phyloP scores from a whole-genome alignment of 2,329 filamentous ascomycete genomes.

The Tolypocladium tundrense region DNA sequence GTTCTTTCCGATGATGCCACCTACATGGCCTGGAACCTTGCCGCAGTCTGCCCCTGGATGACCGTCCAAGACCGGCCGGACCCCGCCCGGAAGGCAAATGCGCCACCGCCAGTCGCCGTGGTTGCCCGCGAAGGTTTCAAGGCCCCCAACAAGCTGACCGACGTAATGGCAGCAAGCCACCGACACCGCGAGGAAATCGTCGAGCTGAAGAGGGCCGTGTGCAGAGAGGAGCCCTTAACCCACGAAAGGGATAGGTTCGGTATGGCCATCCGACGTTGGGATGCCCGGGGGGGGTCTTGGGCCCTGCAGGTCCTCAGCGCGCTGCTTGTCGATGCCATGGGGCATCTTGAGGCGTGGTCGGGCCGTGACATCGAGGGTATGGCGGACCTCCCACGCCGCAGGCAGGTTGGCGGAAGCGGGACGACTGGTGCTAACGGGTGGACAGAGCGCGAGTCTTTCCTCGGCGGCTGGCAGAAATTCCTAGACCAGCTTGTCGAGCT shows the following conservation, averaged over 20 bases:
- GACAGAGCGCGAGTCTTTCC: constrained; percentile 33
- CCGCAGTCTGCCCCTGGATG: constrained; percentile 66
- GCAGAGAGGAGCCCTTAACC: constrained; percentile 32
- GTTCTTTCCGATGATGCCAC: constrained; percentile 52
- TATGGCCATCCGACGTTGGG: constrained; percentile 66
- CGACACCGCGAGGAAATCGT: constrained; percentile 55
- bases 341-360: constrained; percentile 22
- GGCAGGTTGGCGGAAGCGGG: neutral
- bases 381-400: neutral
- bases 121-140: constrained; percentile 69
- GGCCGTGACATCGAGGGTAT: neutral
- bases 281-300: constrained; percentile 54
- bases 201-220: constrained; percentile 44
- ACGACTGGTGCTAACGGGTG: neutral
- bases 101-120: constrained; percentile 38
- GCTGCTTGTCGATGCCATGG: constrained; percentile 52
- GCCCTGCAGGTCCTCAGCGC: constrained; percentile 59
- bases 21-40: constrained; percentile 70
- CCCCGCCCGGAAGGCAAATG: constrained; percentile 35
- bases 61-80: constrained; percentile 30
- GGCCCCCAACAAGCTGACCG: constrained; percentile 63
- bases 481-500: constrained; percentile 43
- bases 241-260: constrained; percentile 54
- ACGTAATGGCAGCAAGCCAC: constrained; percentile 55
- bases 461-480: constrained; percentile 43